A percentile compares a stretch with the other conserved stretches of the same genome.
Evolutionary conservation across 1,284 basidiomycete species (phyloP).

Genomic region (Coniferiporia sulphurascens): DNA sequence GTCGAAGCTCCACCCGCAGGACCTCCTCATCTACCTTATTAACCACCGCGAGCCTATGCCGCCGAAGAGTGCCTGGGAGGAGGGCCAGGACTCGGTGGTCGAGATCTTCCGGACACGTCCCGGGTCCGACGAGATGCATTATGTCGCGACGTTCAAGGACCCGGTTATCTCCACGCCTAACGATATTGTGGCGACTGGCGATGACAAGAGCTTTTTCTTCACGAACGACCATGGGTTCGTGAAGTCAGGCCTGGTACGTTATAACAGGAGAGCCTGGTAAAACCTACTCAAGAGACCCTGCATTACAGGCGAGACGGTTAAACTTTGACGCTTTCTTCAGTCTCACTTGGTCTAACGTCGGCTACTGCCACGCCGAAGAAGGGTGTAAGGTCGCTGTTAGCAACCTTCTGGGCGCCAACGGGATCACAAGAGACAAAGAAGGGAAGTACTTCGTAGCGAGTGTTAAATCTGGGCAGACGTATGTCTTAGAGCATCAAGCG

Average conservation of each 20-base stretch:
- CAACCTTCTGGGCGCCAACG: conserved; percentile 46
- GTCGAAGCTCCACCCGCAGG: conserved; percentile 41
- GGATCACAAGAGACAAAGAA: conserved; percentile 46
- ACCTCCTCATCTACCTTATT: conserved; percentile 61
- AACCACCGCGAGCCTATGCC: conserved; percentile 54
- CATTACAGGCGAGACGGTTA: conserved; percentile 4
- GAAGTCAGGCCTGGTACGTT: conserved; percentile 50
- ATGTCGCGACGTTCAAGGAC: conserved; percentile 56
- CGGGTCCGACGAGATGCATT: conserved; percentile 41
- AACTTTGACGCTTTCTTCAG: conserved; percentile 21
- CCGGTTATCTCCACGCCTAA: conserved; percentile 63
- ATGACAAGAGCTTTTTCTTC: conserved; percentile 59
- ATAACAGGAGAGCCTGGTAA: neutral
- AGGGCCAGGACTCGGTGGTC: conserved; percentile 66
- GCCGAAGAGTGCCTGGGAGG: conserved; percentile 30
- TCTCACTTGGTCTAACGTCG: conserved; percentile 37
- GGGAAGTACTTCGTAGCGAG: conserved; percentile 56
- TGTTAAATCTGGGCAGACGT: conserved; percentile 36
- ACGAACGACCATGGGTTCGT: conserved; percentile 56
- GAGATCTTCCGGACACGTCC: conserved; percentile 62
- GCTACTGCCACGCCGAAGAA: conserved; percentile 50
- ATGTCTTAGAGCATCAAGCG: conserved; percentile 47
- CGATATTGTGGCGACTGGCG: conserved; percentile 57
- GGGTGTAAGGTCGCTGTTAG: conserved; percentile 54
- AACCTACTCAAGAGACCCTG: neutral